phyloP scores from a whole-genome alignment of 2,329 filamentous ascomycete genomes.

The Westerdykella sp. region DNA sequence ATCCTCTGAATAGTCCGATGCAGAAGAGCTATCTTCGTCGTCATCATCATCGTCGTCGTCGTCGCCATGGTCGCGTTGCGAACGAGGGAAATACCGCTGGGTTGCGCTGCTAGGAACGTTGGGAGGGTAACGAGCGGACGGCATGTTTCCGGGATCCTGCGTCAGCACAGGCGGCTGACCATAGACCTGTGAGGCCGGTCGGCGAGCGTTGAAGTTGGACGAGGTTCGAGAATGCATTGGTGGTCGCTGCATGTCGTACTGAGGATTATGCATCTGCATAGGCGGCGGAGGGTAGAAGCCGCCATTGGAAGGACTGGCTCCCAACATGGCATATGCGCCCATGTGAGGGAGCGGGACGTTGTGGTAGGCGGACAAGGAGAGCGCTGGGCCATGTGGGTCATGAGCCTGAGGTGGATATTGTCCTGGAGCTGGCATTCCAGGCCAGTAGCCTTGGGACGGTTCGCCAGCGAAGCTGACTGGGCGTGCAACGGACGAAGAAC shows the following conservation, averaged over 20 bases:
- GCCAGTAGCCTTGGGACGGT: conserved; percentile 12
- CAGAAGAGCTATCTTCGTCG: conserved; percentile 4
- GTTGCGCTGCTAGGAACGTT: conserved; percentile 6
- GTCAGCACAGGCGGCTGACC: conserved; percentile 18
- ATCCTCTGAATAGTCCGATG: conserved; percentile 6
- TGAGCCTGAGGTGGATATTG: conserved; percentile 22
- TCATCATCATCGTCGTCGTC: conserved; percentile 10
- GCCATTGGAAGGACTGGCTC: conserved; percentile 10
- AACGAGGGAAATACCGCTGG: conserved; percentile 4
- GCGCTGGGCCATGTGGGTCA: conserved; percentile 24
- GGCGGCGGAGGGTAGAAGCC: conserved; percentile 11
- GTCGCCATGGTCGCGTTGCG: conserved; percentile 11
- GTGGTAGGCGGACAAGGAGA: conserved; percentile 23
- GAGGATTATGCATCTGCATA: conserved; percentile 3
- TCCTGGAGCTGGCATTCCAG: conserved; percentile 13
- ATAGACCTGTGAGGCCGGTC: conserved; percentile 9
- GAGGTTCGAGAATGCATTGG: conserved; percentile 16
- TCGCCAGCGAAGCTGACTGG: conserved; percentile 27
- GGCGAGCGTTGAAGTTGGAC: conserved; percentile 15
- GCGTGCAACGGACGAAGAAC: conserved; percentile 18
- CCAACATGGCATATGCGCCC: conserved; percentile 10
- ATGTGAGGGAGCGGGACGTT: conserved; percentile 11
- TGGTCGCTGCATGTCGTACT: conserved; percentile 20
- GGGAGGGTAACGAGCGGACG: conserved; percentile 24
- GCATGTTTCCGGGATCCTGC: conserved; percentile 18